These are phyloP conservation scores for Emergomyces orientalis DNA, from an alignment of 2,329 filamentous ascomycete species.

Conservation along the genomic window DNA sequence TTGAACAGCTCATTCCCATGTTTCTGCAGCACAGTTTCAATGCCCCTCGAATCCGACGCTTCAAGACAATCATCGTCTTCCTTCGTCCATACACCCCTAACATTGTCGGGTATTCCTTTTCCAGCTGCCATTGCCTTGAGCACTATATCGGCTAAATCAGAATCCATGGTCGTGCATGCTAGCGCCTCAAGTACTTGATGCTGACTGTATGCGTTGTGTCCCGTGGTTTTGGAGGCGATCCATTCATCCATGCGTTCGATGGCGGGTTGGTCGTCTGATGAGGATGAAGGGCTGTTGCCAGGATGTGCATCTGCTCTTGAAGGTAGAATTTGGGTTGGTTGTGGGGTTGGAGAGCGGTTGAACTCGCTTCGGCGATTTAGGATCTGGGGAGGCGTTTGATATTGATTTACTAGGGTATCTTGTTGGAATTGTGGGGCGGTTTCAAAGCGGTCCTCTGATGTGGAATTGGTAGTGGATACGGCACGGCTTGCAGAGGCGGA, in stretches of 20 bases:
- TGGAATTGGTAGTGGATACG: constrained; percentile 5
- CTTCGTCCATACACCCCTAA: constrained; percentile 40
- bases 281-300: background rate
- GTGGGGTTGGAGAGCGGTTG: constrained; percentile 25
- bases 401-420: background rate
- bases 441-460: constrained; percentile 14
- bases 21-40: constrained; percentile 33
- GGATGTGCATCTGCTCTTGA: background rate
- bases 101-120: constrained; percentile 31
- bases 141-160: constrained; percentile 29
- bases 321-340: constrained; percentile 9
- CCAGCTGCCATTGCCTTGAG: constrained; percentile 25
- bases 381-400: constrained; percentile 16
- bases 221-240: constrained; percentile 29
- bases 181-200: constrained; percentile 28
- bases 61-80: constrained; percentile 36
- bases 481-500: background rate
- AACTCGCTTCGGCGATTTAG: constrained; percentile 16
- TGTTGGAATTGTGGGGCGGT: constrained; percentile 16
- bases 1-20: constrained; percentile 35
- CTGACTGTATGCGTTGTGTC: constrained; percentile 23
- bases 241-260: constrained; percentile 27
- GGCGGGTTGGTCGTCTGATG: background rate
- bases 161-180: constrained; percentile 34
- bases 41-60: constrained; percentile 24